A percentile compares a stretch with the other conserved stretches of the same genome.
phyloP scores from a whole-genome alignment of 495 filamentous ascomycete genomes.

The Penicillium soppii region DNA sequence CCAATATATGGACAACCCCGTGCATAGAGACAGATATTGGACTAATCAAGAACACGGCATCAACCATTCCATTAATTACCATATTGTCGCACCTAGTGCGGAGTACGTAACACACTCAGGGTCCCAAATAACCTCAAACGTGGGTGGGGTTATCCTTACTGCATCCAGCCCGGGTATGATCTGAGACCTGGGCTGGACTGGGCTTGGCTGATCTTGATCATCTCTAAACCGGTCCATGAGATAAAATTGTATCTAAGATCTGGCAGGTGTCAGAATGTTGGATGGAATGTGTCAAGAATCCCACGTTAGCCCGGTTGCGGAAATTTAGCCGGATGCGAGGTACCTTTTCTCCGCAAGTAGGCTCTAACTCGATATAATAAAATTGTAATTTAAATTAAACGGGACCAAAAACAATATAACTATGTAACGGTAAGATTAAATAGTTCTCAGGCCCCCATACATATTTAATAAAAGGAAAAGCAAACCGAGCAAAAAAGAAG shows the following conservation, averaged over 20 bases:
- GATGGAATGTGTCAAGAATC: neutral
- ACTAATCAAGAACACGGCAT: no score
- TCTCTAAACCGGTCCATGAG: neutral
- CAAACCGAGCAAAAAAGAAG: neutral
- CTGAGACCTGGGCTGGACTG: neutral
- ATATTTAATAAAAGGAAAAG: neutral
- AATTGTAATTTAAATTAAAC: no score
- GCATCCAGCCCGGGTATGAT: neutral
- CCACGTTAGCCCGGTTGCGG: slow-evolving; percentile 2
- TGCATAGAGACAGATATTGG: no score
- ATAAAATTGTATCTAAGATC: neutral
- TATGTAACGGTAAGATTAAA: neutral
- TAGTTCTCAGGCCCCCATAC: neutral
- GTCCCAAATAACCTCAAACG: neutral
- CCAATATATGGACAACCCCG: no score
- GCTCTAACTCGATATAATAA: no score
- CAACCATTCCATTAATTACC: no score
- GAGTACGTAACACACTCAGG: no score
- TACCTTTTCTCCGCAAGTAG: no score
- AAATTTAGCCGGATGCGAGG: neutral
- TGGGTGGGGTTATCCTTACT: no score
- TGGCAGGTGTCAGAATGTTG: slow-evolving; percentile 1
- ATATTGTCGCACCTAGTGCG: no score
- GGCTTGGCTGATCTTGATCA: neutral
- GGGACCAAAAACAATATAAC: neutral